Conservation (phyloP, 1,284 basidiomycete species). For the Melampsora americana region DNA sequence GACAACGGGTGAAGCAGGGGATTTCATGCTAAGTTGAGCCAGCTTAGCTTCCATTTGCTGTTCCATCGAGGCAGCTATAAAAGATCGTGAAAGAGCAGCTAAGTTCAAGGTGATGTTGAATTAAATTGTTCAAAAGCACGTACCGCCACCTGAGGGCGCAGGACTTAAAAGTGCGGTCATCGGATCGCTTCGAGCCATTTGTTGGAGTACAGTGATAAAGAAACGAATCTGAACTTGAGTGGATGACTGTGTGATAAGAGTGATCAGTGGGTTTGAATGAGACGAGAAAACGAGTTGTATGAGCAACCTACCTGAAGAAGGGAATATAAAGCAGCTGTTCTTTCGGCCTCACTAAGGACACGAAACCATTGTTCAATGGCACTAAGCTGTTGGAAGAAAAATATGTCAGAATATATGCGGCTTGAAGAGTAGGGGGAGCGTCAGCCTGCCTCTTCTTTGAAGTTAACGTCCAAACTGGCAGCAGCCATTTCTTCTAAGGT, state of each 20-base stretch:
- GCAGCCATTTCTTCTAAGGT: constrained; percentile 99
- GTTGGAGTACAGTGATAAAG: constrained; percentile 97
- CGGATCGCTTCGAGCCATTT: constrained; percentile 96
- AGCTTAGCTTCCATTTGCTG: constrained; percentile 96
- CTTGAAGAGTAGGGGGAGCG: not conserved
- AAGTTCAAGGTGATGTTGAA: not conserved
- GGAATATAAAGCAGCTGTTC: constrained; percentile 98
- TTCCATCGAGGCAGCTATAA: constrained; percentile 73
- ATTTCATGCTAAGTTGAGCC: constrained; percentile 63
- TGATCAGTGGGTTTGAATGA: not conserved
- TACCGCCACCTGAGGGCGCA: constrained; percentile 56
- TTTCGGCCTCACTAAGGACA: constrained; percentile 96
- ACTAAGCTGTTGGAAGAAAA: constrained; percentile 61
- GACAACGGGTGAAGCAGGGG: constrained; percentile 70
- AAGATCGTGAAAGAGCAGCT: not conserved
- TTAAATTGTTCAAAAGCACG: constrained; percentile 59
- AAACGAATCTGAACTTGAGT: constrained; percentile 99
- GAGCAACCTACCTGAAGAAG: constrained; percentile 68
- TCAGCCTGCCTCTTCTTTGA: constrained; percentile 74
- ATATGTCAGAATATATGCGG: not conserved
- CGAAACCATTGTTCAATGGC: constrained; percentile 99
- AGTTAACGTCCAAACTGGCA: constrained; percentile 96
- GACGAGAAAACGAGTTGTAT: not conserved
- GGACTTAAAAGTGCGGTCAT: constrained; percentile 94
- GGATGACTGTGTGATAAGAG: constrained; percentile 62